phyloP scores from a whole-genome alignment of 2,329 filamentous ascomycete species.

The Clonostachys byssicola region DNA sequence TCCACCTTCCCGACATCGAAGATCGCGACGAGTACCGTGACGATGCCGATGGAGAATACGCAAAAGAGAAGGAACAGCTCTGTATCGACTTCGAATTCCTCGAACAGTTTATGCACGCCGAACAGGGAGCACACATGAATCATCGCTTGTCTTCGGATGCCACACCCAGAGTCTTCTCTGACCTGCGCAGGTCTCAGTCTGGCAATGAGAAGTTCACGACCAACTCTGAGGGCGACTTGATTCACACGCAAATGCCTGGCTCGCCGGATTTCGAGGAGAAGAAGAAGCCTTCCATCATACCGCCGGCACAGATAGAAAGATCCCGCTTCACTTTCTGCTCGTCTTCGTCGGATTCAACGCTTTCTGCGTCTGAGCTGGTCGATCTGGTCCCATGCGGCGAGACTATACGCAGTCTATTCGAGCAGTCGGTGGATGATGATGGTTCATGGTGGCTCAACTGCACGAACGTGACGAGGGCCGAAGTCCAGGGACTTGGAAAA shows the following conservation, averaged over 20 bases:
- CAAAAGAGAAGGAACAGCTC: slow-evolving; percentile 60
- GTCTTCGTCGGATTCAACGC: slow-evolving; percentile 87
- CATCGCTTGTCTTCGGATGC: slow-evolving; percentile 24
- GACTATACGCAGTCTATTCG: slow-evolving; percentile 82
- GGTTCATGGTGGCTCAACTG: slow-evolving; percentile 99
- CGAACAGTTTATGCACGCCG: slow-evolving; percentile 78
- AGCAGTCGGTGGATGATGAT: slow-evolving; percentile 57
- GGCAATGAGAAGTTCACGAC: slow-evolving; percentile 48
- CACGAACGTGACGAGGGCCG: slow-evolving; percentile 83
- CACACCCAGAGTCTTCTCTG: slow-evolving; percentile 14
- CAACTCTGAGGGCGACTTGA: slow-evolving; percentile 51
- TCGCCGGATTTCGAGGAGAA: slow-evolving; percentile 41
- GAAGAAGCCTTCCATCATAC: slow-evolving; percentile 18
- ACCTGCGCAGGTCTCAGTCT: slow-evolving; percentile 46
- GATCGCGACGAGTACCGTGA: too few species aligned
- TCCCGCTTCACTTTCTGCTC: slow-evolving; percentile 97
- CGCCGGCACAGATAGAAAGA: slow-evolving; percentile 41
- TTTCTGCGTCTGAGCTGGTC: slow-evolving; percentile 84
- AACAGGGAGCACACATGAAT: slow-evolving; percentile 42
- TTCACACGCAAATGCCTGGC: slow-evolving; percentile 45
- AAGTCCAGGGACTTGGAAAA: slow-evolving; percentile 83
- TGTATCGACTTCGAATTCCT: slow-evolving; percentile 91
- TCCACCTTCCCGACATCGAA: slow-evolving; percentile 65
- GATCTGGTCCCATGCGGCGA: slow-evolving; percentile 87
- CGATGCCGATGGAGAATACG: slow-evolving; percentile 9